Evolutionary conservation across 257 asterid species (phyloP).

Genomic region (Galeopsis tetrahit): DNA sequence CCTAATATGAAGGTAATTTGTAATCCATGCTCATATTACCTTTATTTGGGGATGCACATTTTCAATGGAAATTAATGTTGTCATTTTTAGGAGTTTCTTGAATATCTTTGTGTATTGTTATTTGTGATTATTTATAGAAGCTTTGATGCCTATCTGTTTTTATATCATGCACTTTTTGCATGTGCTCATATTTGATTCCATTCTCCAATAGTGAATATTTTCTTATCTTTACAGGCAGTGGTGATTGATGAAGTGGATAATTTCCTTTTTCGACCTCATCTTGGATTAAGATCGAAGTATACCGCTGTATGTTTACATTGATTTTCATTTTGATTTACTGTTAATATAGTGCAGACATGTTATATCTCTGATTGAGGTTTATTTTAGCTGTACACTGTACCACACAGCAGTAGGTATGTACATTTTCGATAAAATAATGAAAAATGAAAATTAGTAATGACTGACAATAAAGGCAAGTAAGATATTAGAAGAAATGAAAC

Average conservation of each 20-base stretch:
- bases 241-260: constrained; percentile 95
- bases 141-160: neutral
- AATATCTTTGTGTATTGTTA: neutral
- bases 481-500: constrained; percentile 15
- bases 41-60: neutral
- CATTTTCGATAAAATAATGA: neutral
- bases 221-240: constrained; percentile 63
- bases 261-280: constrained; percentile 92
- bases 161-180: neutral
- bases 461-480: neutral
- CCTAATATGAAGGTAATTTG: constrained; percentile 95
- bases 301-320: constrained; percentile 70
- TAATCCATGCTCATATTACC: neutral
- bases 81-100: neutral
- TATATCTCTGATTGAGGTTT: constrained; percentile 15
- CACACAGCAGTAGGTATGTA: neutral
- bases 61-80: neutral
- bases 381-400: constrained; percentile 13
- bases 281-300: constrained; percentile 84
- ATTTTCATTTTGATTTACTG: constrained; percentile 29
- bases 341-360: constrained; percentile 16
- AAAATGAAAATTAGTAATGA: neutral
- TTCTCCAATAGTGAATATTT: constrained; percentile 23
- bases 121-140: neutral
- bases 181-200: neutral